Evolutionary conservation across 768 basidiomycete genomes (phyloP).

Genomic region (Suillus bovinus): DNA sequence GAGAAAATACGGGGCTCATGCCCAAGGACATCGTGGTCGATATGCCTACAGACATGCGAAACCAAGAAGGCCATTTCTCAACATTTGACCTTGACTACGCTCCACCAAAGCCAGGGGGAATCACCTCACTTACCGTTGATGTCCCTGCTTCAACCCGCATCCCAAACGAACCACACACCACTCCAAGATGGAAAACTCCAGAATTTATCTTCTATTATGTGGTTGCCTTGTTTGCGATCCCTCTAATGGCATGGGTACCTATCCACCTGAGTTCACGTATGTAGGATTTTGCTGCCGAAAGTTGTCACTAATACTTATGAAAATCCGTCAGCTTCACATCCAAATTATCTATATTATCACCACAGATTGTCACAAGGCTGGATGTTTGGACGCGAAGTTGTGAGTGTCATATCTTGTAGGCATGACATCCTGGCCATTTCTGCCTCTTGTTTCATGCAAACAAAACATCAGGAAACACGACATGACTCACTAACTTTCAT

Average conservation of each 20-base stretch:
- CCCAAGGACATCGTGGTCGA: constrained; percentile 29
- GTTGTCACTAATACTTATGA: not conserved
- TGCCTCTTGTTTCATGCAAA: constrained; percentile 8
- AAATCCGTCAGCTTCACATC: constrained; percentile 56
- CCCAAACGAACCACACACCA: constrained; percentile 29
- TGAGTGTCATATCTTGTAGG: constrained; percentile 40
- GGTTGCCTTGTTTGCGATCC: constrained; percentile 59
- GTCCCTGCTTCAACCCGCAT: constrained; percentile 44
- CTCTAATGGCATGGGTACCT: constrained; percentile 77
- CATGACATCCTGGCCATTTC: not conserved
- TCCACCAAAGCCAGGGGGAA: constrained; percentile 24
- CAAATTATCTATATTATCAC: constrained; percentile 68
- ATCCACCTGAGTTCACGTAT: constrained; percentile 71
- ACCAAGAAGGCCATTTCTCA: constrained; percentile 8
- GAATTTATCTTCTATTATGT: constrained; percentile 83
- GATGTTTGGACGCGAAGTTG: constrained; percentile 78
- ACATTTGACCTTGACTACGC: constrained; percentile 20
- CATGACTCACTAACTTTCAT: not conserved
- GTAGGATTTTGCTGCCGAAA: constrained; percentile 31
- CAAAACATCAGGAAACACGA: constrained; percentile 1
- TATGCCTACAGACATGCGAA: constrained; percentile 38
- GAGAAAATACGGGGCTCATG: constrained; percentile 22
- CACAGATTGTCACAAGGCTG: constrained; percentile 69
- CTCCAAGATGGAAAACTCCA: constrained; percentile 70
- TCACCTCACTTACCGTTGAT: constrained; percentile 54